Conservation (phyloP, 169 alveolate species). For the Amoebophrya sp. region DNA sequence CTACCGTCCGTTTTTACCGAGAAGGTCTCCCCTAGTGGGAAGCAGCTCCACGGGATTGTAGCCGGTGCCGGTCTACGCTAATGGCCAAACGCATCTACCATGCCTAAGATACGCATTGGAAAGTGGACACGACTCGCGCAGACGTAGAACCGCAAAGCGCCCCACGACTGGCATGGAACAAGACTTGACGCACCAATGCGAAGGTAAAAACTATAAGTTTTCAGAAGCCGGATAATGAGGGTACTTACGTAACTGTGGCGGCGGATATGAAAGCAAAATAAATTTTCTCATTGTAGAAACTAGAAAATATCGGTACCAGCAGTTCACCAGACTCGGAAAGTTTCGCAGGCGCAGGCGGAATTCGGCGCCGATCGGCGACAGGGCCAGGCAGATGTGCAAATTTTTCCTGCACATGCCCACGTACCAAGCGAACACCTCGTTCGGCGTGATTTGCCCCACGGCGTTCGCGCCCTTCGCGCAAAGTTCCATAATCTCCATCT, state of each 20-base stretch:
- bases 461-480: conserved; percentile 35
- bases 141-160: too few relatives aligned
- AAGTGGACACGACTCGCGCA: too few relatives aligned
- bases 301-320: conserved; percentile 86
- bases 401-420: conserved; percentile 79
- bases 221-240: too few relatives aligned
- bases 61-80: too few relatives aligned
- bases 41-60: too few relatives aligned
- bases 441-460: conserved; percentile 26
- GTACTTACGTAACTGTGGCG: too few relatives aligned
- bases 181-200: background rate
- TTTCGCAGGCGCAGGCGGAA: conserved; percentile 82
- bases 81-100: too few relatives aligned
- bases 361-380: conserved; percentile 85
- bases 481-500: conserved; percentile 35
- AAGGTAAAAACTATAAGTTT: too few relatives aligned
- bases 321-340: conserved; percentile 88
- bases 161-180: conserved; percentile 23
- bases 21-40: too few relatives aligned
- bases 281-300: conserved; percentile 50
- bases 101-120: too few relatives aligned
- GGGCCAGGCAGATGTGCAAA: conserved; percentile 74
- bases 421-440: conserved; percentile 34
- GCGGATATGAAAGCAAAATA: conserved; percentile 18
- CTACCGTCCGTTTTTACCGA: too few relatives aligned